phyloP scores from a whole-genome alignment of 2,329 filamentous ascomycete genomes.

The Sclerotinia borealis region DNA sequence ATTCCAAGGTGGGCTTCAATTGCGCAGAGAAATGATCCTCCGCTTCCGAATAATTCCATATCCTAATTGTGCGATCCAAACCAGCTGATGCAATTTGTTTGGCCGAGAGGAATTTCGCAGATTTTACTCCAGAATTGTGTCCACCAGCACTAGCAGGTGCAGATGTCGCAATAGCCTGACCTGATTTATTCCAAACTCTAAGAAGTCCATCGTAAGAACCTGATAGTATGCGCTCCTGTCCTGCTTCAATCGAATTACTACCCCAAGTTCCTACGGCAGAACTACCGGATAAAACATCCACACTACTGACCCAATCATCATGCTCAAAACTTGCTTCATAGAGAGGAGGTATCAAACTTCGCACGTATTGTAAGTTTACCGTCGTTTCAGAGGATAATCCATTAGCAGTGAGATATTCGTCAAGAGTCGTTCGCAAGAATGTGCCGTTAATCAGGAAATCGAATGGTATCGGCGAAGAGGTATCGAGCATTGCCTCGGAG shows the following conservation, averaged over 20 bases:
- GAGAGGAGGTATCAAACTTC: conserved; percentile 80
- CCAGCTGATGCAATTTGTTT: conserved; percentile 76
- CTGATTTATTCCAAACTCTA: conserved; percentile 83
- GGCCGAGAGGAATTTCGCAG: conserved; percentile 75
- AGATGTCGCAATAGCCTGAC: conserved; percentile 76
- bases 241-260: conserved; percentile 42
- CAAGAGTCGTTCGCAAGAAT: conserved; percentile 81
- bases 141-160: conserved; percentile 59
- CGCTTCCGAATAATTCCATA: conserved; percentile 81
- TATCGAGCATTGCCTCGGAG: conserved; percentile 65
- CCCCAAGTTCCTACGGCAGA: conserved; percentile 56
- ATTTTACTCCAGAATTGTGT: conserved; percentile 71
- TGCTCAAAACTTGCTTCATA: conserved; percentile 93
- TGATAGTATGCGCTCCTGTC: conserved; percentile 75
- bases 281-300: conserved; percentile 71
- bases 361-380: conserved; percentile 85
- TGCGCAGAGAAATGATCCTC: conserved; percentile 48
- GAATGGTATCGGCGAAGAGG: conserved; percentile 64
- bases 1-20: conserved; percentile 69
- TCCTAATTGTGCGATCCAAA: conserved; percentile 74
- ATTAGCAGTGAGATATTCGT: conserved; percentile 80
- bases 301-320: conserved; percentile 90
- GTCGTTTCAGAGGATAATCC: conserved; percentile 86
- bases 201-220: conserved; percentile 87
- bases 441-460: conserved; percentile 95